phyloP scores from a whole-genome alignment of 257 asterid species.

The Solanum lycopersicoides region DNA sequence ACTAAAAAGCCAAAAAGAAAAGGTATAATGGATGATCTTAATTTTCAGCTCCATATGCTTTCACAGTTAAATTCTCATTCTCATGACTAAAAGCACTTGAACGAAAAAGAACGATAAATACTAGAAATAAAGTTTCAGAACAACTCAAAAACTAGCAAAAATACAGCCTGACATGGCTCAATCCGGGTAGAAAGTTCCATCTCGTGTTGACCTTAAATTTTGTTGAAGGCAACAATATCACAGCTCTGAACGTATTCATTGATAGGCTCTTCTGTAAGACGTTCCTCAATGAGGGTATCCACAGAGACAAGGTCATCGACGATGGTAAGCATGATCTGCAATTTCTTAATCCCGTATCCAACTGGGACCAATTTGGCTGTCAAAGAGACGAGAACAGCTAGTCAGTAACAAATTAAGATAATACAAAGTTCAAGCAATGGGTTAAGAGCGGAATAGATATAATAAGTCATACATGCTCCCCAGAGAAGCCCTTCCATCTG shows the following conservation, averaged over 20 bases:
- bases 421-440: background rate
- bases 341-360: constrained; percentile 86
- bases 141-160: constrained; percentile 12
- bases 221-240: constrained; percentile 53
- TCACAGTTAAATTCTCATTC: background rate
- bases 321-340: constrained; percentile 77
- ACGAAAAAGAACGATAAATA: background rate
- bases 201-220: constrained; percentile 15
- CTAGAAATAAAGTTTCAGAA: background rate
- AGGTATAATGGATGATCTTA: background rate
- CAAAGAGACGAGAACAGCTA: background rate
- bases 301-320: constrained; percentile 84
- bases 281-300: constrained; percentile 41
- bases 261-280: constrained; percentile 34
- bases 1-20: background rate
- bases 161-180: constrained; percentile 5
- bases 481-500: constrained; percentile 71
- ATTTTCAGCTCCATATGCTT: background rate
- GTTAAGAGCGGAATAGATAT: background rate
- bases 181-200: background rate
- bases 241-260: constrained; percentile 40
- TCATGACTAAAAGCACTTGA: background rate
- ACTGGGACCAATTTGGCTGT: constrained; percentile 79
- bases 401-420: background rate
- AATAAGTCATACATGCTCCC: constrained; percentile 82